Conservation (phyloP, 108 stramenopile genomes). For the Skeletonema menzelii region DNA sequence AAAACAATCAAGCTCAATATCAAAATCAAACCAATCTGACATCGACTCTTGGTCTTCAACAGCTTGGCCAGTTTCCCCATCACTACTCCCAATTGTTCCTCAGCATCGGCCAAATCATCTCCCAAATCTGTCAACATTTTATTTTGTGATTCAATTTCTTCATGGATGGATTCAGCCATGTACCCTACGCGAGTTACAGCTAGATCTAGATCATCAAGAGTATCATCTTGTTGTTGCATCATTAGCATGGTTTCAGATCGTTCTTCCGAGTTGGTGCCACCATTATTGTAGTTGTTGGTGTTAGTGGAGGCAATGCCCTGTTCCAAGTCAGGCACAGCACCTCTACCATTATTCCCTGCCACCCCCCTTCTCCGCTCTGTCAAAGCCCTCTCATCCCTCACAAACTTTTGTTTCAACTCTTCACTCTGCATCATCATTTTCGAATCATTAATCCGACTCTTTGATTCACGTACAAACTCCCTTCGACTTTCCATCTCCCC, state of each 20-base stretch:
- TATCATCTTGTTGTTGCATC: conserved; percentile 86
- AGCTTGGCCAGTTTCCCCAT: conserved; percentile 89
- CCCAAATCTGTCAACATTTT: conserved; percentile 82
- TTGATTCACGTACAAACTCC: conserved; percentile 55
- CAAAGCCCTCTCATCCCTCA: conserved; percentile 71
- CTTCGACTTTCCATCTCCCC: conserved; percentile 61
- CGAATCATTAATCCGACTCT: conserved; percentile 47
- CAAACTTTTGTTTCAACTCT: conserved; percentile 58
- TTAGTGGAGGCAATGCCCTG: neutral
- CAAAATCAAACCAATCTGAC: conserved; percentile 79
- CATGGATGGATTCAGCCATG: conserved; percentile 82
- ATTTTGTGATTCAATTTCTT: conserved; percentile 83
- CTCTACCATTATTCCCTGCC: neutral
- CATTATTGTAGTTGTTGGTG: conserved; percentile 10
- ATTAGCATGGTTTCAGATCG: conserved; percentile 75
- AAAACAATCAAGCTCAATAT: conserved; percentile 63
- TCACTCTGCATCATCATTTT: conserved; percentile 70
- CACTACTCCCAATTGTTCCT: conserved; percentile 84
- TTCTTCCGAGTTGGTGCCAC: conserved; percentile 34
- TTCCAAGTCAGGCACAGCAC: neutral
- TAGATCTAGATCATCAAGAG: conserved; percentile 77
- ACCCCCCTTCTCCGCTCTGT: conserved; percentile 46
- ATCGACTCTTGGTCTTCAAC: conserved; percentile 81
- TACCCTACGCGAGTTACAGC: conserved; percentile 78
- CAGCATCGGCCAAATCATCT: conserved; percentile 80